Conservation (phyloP, 768 basidiomycete genomes). For the Nevesoporus exiguus region DNA sequence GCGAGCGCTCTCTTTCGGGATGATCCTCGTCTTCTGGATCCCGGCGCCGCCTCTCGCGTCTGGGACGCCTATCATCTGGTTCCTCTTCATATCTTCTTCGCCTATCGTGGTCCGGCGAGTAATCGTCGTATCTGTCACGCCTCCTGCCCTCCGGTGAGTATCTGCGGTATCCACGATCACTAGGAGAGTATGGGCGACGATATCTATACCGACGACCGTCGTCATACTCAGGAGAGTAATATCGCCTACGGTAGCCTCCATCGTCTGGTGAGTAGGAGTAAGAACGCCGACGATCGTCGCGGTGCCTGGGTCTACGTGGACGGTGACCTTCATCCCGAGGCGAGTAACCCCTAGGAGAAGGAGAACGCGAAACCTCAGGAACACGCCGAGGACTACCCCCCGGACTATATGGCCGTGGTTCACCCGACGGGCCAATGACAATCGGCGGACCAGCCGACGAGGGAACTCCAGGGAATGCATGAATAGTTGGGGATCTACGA, state of each 20-base stretch:
- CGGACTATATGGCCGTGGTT: conserved; percentile 14
- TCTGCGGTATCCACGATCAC: conserved; percentile 13
- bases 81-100: background rate
- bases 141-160: conserved; percentile 16
- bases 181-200: conserved; percentile 16
- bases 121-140: background rate
- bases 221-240: conserved; percentile 13
- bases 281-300: conserved; percentile 18
- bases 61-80: conserved; percentile 5
- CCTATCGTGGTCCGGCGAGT: background rate
- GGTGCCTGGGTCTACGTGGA: background rate
- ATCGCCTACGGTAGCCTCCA: background rate
- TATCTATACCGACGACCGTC: conserved; percentile 10
- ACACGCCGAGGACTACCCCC: background rate
- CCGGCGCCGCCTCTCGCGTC: background rate
- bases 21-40: background rate
- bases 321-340: conserved; percentile 2
- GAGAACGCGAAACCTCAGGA: conserved; percentile 9
- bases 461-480: conserved; percentile 15
- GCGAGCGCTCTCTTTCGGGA: background rate
- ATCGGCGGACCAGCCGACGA: conserved; percentile 2
- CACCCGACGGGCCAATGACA: conserved; percentile 4
- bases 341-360: conserved; percentile 1
- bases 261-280: conserved; percentile 23
- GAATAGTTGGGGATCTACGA: conserved; percentile 26